phyloP scores from a whole-genome alignment of 1,284 basidiomycete species.

The Ustilago bromivora region DNA sequence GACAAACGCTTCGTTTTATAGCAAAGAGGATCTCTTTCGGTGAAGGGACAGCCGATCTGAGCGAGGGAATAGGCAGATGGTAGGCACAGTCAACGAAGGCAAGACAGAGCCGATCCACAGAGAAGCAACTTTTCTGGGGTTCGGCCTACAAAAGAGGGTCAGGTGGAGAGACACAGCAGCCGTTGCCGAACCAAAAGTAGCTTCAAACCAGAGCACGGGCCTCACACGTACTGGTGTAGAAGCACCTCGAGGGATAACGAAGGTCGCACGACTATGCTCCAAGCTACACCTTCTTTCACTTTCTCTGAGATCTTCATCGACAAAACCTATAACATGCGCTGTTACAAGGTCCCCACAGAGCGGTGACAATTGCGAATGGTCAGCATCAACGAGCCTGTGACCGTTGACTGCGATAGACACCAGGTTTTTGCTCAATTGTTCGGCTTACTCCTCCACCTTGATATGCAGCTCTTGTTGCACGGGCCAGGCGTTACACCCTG shows the following conservation, averaged over 20 bases:
- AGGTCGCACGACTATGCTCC: slow-evolving; percentile 6
- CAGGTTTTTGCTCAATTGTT: background rate
- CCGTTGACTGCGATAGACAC: background rate
- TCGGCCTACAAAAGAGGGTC: background rate
- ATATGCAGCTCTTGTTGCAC: background rate
- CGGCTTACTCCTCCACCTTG: background rate
- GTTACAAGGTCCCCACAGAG: background rate
- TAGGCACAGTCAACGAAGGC: slow-evolving; percentile 5
- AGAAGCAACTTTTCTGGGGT: background rate
- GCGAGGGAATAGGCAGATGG: background rate
- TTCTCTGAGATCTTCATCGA: background rate
- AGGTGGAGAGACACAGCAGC: background rate
- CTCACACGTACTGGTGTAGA: background rate
- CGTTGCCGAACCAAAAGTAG: slow-evolving; percentile 1
- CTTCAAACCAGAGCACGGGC: background rate
- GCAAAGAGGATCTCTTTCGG: background rate
- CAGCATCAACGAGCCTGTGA: background rate
- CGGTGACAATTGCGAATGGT: background rate
- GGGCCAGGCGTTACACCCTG: slow-evolving; percentile 1
- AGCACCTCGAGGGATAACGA: background rate
- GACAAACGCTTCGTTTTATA: background rate
- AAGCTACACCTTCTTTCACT: background rate
- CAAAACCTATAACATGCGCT: background rate
- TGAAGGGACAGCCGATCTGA: background rate
- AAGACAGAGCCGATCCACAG: background rate